phyloP scores from a whole-genome alignment of 2,329 filamentous ascomycete species.

The Alternaria tenuissima region DNA sequence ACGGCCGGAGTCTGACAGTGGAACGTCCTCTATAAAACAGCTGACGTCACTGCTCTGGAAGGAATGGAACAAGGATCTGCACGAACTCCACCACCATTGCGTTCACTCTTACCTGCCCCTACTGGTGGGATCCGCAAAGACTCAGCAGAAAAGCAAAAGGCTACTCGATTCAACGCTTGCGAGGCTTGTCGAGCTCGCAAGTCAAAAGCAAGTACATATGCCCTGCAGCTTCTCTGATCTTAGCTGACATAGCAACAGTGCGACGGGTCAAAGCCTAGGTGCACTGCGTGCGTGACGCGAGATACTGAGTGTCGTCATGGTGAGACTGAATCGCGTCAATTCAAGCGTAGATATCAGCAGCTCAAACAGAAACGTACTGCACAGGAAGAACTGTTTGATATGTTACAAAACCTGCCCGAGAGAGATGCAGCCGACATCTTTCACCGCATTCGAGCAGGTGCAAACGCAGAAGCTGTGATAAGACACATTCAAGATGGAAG shows the following conservation, averaged over 20 bases:
- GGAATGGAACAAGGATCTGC: constrained; percentile 5
- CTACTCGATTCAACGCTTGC: constrained; percentile 11
- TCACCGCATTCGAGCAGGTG: constrained; percentile 23
- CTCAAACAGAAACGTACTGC: constrained; percentile 13
- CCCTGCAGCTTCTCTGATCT: not conserved
- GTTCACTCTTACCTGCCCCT: constrained; percentile 13
- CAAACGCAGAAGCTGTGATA: constrained; percentile 19
- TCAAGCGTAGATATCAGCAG: constrained; percentile 17
- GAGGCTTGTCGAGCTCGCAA: constrained; percentile 21
- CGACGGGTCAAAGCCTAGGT: constrained; percentile 14
- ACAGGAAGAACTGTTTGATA: constrained; percentile 22
- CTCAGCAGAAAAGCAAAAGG: not conserved
- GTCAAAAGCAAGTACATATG: constrained; percentile 15
- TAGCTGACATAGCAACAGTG: constrained; percentile 15
- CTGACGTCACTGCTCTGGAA: constrained; percentile 1
- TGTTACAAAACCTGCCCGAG: constrained; percentile 19
- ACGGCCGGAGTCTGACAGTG: not conserved
- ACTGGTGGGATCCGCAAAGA: constrained; percentile 5
- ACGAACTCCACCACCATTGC: constrained; percentile 7
- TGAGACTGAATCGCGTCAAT: constrained; percentile 9
- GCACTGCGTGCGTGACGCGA: constrained; percentile 12
- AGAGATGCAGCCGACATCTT: constrained; percentile 22
- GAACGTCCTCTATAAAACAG: not conserved
- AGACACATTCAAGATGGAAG: constrained; percentile 19
- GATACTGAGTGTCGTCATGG: constrained; percentile 16